phyloP scores from a whole-genome alignment of 148 eudicot species.

The Fagopyrum tataricum region DNA sequence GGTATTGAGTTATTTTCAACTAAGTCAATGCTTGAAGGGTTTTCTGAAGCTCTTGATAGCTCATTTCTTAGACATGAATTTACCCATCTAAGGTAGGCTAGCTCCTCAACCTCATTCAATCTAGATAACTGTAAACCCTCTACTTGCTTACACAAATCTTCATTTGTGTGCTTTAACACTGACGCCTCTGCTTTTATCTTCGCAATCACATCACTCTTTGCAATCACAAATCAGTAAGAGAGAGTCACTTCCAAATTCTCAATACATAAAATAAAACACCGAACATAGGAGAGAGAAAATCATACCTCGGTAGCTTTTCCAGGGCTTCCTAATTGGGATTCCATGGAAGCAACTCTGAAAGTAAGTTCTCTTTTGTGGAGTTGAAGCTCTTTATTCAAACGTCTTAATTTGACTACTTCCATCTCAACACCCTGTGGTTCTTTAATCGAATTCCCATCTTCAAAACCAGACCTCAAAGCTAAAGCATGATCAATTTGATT shows the following conservation, averaged over 20 bases:
- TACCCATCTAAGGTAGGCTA: slow-evolving; percentile 78
- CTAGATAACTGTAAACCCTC: slow-evolving; percentile 72
- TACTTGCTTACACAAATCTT: slow-evolving; percentile 72
- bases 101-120: slow-evolving; percentile 83
- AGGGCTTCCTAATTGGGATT: slow-evolving; percentile 37
- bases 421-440: slow-evolving; percentile 34
- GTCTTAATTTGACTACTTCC: slow-evolving; percentile 65
- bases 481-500: slow-evolving; percentile 27
- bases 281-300: background rate
- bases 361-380: slow-evolving; percentile 63
- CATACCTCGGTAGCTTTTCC: slow-evolving; percentile 53
- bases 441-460: slow-evolving; percentile 21
- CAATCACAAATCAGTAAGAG: background rate
- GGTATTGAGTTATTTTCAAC: slow-evolving; percentile 23
- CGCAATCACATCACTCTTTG: slow-evolving; percentile 40
- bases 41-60: slow-evolving; percentile 35
- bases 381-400: slow-evolving; percentile 70
- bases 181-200: slow-evolving; percentile 68
- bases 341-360: slow-evolving; percentile 55
- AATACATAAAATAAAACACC: background rate
- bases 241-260: background rate
- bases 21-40: slow-evolving; percentile 22
- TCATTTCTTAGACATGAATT: slow-evolving; percentile 65
- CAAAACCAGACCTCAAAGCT: slow-evolving; percentile 20
- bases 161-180: slow-evolving; percentile 49